Evolutionary conservation across 345 rosid genomes (phyloP).

Genomic region (Microcos paniculata): DNA sequence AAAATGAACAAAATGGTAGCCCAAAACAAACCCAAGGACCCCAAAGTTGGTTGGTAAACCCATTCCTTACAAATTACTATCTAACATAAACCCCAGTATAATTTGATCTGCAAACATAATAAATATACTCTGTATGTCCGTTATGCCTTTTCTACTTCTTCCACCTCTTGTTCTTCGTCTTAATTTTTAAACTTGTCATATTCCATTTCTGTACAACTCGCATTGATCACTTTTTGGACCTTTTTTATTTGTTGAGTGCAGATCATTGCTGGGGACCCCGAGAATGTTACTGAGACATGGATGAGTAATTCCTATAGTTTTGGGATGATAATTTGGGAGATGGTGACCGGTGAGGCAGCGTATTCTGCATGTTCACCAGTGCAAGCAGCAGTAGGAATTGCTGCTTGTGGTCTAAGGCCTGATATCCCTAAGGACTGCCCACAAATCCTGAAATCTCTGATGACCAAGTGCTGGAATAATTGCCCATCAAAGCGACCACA

Average conservation of each 20-base stretch:
- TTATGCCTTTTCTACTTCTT: conserved; percentile 3
- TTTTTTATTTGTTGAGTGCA: conserved; percentile 33
- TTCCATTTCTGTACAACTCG: background rate
- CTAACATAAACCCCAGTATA: too few relatives aligned
- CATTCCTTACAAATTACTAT: too few relatives aligned
- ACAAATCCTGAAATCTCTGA: conserved; percentile 57
- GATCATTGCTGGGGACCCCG: conserved; percentile 98
- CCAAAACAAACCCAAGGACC: too few relatives aligned
- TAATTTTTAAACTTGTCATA: too few relatives aligned
- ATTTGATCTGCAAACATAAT: background rate
- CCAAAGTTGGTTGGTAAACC: too few relatives aligned
- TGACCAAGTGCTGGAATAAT: conserved; percentile 87
- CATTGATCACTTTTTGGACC: background rate
- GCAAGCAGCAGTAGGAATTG: conserved; percentile 96
- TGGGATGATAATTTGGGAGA: conserved; percentile 97
- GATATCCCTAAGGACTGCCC: conserved; percentile 97
- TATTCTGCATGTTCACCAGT: conserved; percentile 87
- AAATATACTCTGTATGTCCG: background rate
- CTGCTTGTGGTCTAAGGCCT: conserved; percentile 92
- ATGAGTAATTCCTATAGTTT: conserved; percentile 96
- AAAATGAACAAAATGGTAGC: too few relatives aligned
- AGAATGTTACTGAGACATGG: conserved; percentile 85
- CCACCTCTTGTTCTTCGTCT: too few relatives aligned
- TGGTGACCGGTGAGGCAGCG: conserved; percentile 91
- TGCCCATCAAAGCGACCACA: conserved; percentile 78